phyloP scores from a whole-genome alignment of 306 rosid genomes.

The Cucurbita moschata region DNA sequence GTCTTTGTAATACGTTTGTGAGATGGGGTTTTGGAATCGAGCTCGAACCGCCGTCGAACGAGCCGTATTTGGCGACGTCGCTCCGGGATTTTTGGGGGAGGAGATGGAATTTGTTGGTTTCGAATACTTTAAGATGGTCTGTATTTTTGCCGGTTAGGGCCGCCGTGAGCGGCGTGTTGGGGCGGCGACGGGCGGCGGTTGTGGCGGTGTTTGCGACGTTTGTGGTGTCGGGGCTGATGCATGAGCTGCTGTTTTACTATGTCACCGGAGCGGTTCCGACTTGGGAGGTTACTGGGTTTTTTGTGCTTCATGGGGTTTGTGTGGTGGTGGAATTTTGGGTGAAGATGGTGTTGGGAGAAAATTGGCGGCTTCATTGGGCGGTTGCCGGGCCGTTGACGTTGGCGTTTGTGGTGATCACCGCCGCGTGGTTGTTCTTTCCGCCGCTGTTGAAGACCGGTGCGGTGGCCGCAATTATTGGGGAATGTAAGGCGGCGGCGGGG shows the following conservation, averaged over 20 bases:
- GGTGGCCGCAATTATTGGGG: slow-evolving; percentile 1
- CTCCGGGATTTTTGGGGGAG: slow-evolving; percentile 83
- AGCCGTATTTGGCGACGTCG: slow-evolving; percentile 47
- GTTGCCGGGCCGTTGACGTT: slow-evolving; percentile 6
- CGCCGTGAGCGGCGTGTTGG: not conserved
- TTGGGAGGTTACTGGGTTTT: slow-evolving; percentile 24
- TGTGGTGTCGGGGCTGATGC: slow-evolving; percentile 25
- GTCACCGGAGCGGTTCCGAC: slow-evolving; percentile 14
- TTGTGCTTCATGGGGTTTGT: slow-evolving; percentile 21
- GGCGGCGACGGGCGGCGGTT: not conserved
- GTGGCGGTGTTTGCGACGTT: slow-evolving; percentile 5
- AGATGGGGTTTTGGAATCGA: slow-evolving; percentile 9
- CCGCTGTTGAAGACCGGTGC: slow-evolving; percentile 10
- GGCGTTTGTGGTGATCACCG: slow-evolving; percentile 11
- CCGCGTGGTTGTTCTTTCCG: slow-evolving; percentile 23
- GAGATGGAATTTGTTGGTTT: slow-evolving; percentile 70
- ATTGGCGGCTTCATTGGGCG: slow-evolving; percentile 8
- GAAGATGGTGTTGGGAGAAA: not conserved
- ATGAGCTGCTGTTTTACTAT: slow-evolving; percentile 13
- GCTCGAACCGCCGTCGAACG: slow-evolving; percentile 47
- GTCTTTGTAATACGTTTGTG: not conserved
- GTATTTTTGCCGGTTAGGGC: slow-evolving; percentile 12
- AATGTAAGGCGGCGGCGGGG: not conserved
- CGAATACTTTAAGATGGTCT: slow-evolving; percentile 21
- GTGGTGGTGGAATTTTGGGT: slow-evolving; percentile 4